Base-by-base conservation (phyloP, 495 filamentous ascomycete species). In the Penicillium paradoxum region DNA sequence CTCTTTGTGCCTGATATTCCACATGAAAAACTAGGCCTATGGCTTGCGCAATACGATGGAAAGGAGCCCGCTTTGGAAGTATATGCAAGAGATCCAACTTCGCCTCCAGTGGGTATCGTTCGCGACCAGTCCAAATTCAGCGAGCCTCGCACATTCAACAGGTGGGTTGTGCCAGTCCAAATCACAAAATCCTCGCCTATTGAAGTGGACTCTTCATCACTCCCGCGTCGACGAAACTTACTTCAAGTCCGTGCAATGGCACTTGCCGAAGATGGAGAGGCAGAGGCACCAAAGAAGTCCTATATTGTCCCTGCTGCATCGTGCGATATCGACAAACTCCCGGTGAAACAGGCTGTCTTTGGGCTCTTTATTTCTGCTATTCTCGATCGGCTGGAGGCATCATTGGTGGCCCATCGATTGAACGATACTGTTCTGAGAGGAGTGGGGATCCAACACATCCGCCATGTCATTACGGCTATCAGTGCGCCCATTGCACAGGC, bases 361-460 rank as follows among this genome's bases (percentile, higher is more conserved):
- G 87, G 83, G 1, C 72, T 86, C 14, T 76, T 95, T 30, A 75
- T 95, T 21, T 90, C 93, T 0, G 83, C 85, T 0, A 83, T 97
- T 7, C 69, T 88, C 5, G 79, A 87, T 49, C 79, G 79, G n/a
- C 57, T 92, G 15, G 87, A 87, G 54, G 68, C 82, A 4, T 70
- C 72, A 15, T 68, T 91, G 18, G 70, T 91, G 24, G 89, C 86
- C 2, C 66, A 79, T 18, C 72, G 77, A 22, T 71, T 97, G 4
- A 77, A 83, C 40, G 68, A 74, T 8, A 86, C 77, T 0, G 60
- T 90, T 22, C 67, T 96, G 5, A 64, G 70, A 40, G 67, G 70
- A 4, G 69, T 87, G 4, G 63, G 60, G 0, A 81, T 95, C 44
- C 64, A 66, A 0, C 64, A 85, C 54, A 51, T 83, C 6, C 56